Evolutionary conservation across 345 rosid species (phyloP).

Genomic region (Sonneratia alba): DNA sequence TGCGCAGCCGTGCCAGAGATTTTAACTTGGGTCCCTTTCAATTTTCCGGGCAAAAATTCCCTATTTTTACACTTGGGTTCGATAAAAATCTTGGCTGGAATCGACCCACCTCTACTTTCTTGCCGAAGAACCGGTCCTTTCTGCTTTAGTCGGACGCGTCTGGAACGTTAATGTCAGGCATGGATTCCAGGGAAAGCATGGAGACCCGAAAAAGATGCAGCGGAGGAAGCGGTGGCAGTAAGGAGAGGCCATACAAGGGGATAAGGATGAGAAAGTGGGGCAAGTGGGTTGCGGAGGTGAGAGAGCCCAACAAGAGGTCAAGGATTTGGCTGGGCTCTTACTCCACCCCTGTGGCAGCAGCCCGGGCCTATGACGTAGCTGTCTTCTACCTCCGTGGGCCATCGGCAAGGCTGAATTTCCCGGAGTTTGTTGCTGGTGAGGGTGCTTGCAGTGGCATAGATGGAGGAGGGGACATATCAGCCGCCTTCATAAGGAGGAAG

Average conservation of each 20-base stretch:
- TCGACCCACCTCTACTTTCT: neutral
- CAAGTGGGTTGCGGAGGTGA: conserved; percentile 97
- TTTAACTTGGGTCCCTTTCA: neutral
- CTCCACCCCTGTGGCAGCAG: conserved; percentile 89
- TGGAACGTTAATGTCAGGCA: neutral
- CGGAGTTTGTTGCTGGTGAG: conserved; percentile 60
- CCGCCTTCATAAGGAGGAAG: conserved; percentile 73
- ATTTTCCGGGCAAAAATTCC: neutral
- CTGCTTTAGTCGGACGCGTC: neutral
- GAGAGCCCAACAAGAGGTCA: conserved; percentile 92
- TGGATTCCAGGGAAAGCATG: conserved; percentile 6
- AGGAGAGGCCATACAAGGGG: conserved; percentile 69
- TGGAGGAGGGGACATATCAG: conserved; percentile 53
- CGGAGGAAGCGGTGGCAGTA: conserved; percentile 9
- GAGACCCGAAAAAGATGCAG: conserved; percentile 16
- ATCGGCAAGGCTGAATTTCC: conserved; percentile 87
- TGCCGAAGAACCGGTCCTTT: neutral
- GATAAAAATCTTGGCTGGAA: neutral
- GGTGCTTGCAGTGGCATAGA: conserved; percentile 14
- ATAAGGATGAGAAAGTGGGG: conserved; percentile 99
- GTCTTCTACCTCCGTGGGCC: conserved; percentile 90
- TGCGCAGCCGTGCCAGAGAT: neutral
- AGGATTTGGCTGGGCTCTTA: conserved; percentile 98
- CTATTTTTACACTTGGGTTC: neutral
- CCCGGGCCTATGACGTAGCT: conserved; percentile 93